Percentiles rank a stretch among this genome's conserved stretches.
These are phyloP conservation scores for Capsicum rhomboideum DNA, from an alignment of 257 asterid species.

Conservation along the genomic window DNA sequence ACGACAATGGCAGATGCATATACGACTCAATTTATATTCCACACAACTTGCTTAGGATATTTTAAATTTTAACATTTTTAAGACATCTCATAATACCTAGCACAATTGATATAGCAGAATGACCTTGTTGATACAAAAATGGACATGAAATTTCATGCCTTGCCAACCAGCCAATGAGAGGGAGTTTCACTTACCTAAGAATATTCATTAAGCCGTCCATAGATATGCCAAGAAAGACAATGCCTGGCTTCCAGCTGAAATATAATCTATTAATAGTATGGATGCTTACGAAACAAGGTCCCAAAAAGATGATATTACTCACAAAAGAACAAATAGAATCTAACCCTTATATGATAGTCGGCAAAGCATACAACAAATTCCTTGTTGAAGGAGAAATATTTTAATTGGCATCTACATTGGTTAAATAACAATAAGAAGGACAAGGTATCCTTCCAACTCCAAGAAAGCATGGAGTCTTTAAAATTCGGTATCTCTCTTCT, in stretches of 20 bases:
- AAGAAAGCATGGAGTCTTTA: conserved; percentile 27
- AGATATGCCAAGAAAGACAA: background rate
- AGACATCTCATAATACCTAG: background rate
- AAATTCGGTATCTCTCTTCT: conserved; percentile 15
- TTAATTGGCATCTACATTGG: background rate
- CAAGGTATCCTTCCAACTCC: background rate
- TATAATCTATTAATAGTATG: background rate
- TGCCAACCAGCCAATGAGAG: background rate
- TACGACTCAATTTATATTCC: background rate
- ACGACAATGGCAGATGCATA: background rate
- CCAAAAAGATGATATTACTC: background rate
- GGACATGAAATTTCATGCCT: background rate
- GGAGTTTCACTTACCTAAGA: background rate
- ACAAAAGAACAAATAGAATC: background rate
- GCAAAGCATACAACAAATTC: background rate
- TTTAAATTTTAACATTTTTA: background rate
- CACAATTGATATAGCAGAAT: background rate
- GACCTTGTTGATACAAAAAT: background rate
- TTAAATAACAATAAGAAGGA: background rate
- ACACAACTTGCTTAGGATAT: background rate
- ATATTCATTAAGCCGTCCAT: background rate
- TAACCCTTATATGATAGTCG: background rate
- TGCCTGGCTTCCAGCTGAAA: background rate
- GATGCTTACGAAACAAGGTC: background rate
- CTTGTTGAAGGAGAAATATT: background rate